phyloP scores from a whole-genome alignment of 208 protist genomes.

The Trypanosoma platydactyli region DNA sequence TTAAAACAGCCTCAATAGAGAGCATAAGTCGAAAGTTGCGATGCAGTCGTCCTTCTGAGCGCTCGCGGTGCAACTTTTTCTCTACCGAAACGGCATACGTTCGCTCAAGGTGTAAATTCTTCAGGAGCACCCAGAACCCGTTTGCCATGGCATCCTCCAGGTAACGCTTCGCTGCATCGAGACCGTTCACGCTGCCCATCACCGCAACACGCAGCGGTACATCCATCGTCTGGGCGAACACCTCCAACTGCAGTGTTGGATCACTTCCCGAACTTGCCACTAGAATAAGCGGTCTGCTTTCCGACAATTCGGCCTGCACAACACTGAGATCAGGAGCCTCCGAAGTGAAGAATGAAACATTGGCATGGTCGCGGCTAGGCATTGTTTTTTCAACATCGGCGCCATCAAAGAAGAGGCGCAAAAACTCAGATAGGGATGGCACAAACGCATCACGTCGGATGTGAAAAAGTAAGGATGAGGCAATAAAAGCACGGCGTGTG shows the following conservation, averaged over 20 bases:
- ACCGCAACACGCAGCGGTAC: constrained; percentile 83
- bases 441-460: constrained; percentile 78
- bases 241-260: constrained; percentile 89
- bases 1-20: constrained; percentile 81
- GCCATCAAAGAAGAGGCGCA: constrained; percentile 71
- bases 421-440: constrained; percentile 49
- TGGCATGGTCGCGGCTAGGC: not conserved
- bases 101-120: constrained; percentile 98
- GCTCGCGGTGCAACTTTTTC: constrained; percentile 94
- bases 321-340: constrained; percentile 49
- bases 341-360: constrained; percentile 49
- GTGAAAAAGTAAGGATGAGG: constrained; percentile 70
- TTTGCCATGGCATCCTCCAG: constrained; percentile 75
- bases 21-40: constrained; percentile 96
- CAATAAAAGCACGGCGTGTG: constrained; percentile 54
- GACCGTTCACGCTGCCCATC: constrained; percentile 96
- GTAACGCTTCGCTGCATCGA: constrained; percentile 90
- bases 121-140: constrained; percentile 97
- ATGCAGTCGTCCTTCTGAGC: constrained; percentile 58
- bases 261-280: constrained; percentile 94
- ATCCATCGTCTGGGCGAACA: constrained; percentile 64
- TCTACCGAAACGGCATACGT: constrained; percentile 94
- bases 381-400: constrained; percentile 4
- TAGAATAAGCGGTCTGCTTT: constrained; percentile 82
- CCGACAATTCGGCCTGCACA: constrained; percentile 58